These are phyloP conservation scores for Macrolepiota dolichaula DNA, from an alignment of 768 basidiomycete species.

Conservation along the genomic window DNA sequence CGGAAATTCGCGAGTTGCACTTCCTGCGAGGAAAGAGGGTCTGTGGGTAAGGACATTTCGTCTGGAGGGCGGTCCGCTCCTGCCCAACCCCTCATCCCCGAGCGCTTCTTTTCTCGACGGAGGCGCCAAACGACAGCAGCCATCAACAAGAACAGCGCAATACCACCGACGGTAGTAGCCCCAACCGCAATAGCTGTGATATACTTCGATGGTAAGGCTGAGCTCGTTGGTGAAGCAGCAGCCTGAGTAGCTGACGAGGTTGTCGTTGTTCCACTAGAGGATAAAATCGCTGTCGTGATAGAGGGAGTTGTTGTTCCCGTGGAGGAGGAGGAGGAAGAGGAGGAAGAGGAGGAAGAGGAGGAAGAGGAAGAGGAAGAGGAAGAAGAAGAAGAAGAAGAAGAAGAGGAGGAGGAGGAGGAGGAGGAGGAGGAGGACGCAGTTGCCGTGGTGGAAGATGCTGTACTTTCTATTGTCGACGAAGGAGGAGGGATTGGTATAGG, in stretches of 20 bases:
- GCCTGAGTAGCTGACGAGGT: background rate
- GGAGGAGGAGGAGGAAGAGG: no score
- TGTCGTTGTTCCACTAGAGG: no score
- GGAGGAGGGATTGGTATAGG: no score
- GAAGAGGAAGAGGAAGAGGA: background rate
- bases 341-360: constrained; percentile 16
- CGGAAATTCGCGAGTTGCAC: background rate
- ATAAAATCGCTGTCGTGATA: no score
- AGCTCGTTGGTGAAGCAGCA: no score
- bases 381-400: no score
- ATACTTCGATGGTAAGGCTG: constrained; percentile 13
- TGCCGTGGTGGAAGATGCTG: no score
- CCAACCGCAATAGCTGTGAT: constrained; percentile 30
- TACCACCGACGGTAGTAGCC: constrained; percentile 25
- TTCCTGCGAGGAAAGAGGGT: background rate
- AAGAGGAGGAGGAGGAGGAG: constrained; percentile 6
- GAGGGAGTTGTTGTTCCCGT: no score
- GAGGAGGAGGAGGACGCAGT: constrained; percentile 3
- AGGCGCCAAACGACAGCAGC: constrained; percentile 26
- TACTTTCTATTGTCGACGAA: no score
- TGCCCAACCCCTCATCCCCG: constrained; percentile 33
- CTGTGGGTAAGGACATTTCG: background rate
- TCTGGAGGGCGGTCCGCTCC: constrained; percentile 16
- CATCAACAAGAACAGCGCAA: constrained; percentile 25
- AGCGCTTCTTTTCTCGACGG: constrained; percentile 21